These are phyloP conservation scores for Tetracladium marchalianum DNA, from an alignment of 495 filamentous ascomycete genomes.

Conservation along the genomic window DNA sequence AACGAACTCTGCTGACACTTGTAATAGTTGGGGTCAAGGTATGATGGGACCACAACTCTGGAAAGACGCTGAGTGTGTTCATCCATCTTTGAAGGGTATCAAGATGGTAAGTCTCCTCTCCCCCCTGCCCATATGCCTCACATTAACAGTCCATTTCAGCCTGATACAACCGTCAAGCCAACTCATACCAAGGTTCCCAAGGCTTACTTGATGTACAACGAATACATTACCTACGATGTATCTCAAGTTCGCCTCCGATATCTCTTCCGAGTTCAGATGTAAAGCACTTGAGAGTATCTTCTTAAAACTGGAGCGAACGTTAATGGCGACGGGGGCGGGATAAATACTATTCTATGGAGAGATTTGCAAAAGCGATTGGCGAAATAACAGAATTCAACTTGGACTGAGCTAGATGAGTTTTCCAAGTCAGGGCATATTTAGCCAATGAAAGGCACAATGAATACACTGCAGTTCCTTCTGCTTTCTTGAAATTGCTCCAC, in stretches of 20 bases:
- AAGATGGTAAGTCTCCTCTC: slow-evolving; percentile 40
- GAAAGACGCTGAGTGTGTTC: slow-evolving; percentile 64
- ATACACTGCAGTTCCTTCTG: too few species aligned
- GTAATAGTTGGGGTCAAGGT: slow-evolving; percentile 45
- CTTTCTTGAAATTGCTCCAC: too few species aligned
- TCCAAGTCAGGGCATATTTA: too few species aligned
- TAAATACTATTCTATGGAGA: too few species aligned
- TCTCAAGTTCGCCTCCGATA: slow-evolving; percentile 71
- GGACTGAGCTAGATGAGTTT: too few species aligned
- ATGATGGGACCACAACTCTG: slow-evolving; percentile 48
- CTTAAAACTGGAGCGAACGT: too few species aligned
- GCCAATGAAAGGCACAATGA: too few species aligned
- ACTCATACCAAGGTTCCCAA: slow-evolving; percentile 25
- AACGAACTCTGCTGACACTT: background rate
- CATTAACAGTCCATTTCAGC: slow-evolving; percentile 22
- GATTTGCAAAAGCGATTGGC: too few species aligned
- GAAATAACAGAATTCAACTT: too few species aligned
- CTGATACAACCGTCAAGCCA: slow-evolving; percentile 32
- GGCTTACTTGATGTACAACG: slow-evolving; percentile 45
- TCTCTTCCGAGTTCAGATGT: slow-evolving; percentile 56
- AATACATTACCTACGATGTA: slow-evolving; percentile 75
- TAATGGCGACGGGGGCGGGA: too few species aligned
- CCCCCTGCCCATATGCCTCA: background rate
- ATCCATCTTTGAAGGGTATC: slow-evolving; percentile 52
- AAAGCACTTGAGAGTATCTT: slow-evolving; percentile 15